These are phyloP conservation scores for Moringa oleifera DNA, from an alignment of 345 rosid species.

Conservation along the genomic window DNA sequence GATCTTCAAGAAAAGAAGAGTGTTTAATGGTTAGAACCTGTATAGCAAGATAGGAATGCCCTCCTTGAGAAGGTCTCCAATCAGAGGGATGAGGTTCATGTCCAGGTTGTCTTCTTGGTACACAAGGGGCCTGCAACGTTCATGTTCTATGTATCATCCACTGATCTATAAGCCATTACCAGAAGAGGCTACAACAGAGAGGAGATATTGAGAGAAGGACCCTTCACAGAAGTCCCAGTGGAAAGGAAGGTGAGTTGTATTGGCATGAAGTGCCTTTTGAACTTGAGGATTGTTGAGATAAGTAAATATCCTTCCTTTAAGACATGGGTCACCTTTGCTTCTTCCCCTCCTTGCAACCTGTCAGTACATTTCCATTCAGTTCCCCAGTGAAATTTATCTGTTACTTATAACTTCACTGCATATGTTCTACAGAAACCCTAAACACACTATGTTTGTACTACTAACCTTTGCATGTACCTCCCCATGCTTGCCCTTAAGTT, in stretches of 20 bases:
- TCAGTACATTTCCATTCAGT: not conserved
- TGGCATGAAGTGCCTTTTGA: conserved; percentile 39
- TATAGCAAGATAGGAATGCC: conserved; percentile 29
- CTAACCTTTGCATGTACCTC: conserved; percentile 19
- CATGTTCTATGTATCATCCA: not conserved
- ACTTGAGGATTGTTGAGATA: conserved; percentile 32
- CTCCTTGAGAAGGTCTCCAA: conserved; percentile 17
- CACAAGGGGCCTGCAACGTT: conserved; percentile 26
- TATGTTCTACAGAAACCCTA: too few relatives aligned
- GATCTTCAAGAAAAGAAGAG: not conserved
- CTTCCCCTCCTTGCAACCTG: conserved; percentile 16
- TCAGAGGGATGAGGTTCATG: conserved; percentile 21
- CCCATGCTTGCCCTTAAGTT: conserved; percentile 19
- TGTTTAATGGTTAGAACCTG: conserved; percentile 13
- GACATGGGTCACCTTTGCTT: conserved; percentile 28
- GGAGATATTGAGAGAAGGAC: conserved; percentile 9
- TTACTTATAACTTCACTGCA: too few relatives aligned
- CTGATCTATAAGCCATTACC: not conserved
- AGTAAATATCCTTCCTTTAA: conserved; percentile 14
- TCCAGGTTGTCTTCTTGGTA: conserved; percentile 25
- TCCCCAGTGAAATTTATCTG: too few relatives aligned
- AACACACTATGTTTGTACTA: too few relatives aligned
- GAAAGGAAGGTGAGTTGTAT: conserved; percentile 32
- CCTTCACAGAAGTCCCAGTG: conserved; percentile 32
- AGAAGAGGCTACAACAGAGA: not conserved